Conservation (phyloP, 257 asterid genomes). For the Cynanchum wilfordii region DNA sequence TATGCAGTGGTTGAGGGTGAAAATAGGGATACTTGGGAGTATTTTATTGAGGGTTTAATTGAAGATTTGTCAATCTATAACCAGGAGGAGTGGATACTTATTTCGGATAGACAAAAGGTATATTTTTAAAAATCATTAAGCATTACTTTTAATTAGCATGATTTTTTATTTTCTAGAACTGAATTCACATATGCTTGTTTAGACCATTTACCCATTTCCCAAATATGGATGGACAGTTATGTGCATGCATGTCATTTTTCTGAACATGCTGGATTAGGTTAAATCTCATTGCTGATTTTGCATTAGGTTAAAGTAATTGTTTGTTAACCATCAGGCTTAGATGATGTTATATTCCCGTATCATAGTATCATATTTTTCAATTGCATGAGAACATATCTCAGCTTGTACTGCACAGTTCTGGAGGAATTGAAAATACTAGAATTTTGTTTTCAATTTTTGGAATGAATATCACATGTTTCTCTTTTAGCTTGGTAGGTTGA, state of each 20-base stretch:
- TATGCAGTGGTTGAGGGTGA: too few species aligned
- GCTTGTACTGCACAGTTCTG: not conserved
- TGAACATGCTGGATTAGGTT: not conserved
- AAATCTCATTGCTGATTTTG: constrained; percentile 1
- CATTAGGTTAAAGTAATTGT: not conserved
- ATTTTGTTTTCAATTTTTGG: not conserved
- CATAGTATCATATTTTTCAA: not conserved
- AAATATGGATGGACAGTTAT: not conserved
- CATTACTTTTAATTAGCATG: too few species aligned
- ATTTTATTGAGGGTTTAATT: too few species aligned
- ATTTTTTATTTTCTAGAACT: too few species aligned
- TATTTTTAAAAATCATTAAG: too few species aligned
- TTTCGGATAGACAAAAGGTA: too few species aligned
- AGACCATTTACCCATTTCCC: not conserved
- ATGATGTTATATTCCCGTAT: too few species aligned
- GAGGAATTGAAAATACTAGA: not conserved
- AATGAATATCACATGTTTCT: not conserved
- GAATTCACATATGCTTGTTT: too few species aligned
- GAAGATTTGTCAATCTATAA: too few species aligned
- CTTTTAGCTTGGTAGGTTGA: not conserved
- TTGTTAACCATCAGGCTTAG: too few species aligned
- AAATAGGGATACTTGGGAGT: too few species aligned
- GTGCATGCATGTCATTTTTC: not conserved
- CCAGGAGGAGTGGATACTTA: too few species aligned
- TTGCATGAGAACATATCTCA: not conserved